These are phyloP conservation scores for Prunella vulgaris DNA, from an alignment of 257 asterid genomes.

Conservation along the genomic window DNA sequence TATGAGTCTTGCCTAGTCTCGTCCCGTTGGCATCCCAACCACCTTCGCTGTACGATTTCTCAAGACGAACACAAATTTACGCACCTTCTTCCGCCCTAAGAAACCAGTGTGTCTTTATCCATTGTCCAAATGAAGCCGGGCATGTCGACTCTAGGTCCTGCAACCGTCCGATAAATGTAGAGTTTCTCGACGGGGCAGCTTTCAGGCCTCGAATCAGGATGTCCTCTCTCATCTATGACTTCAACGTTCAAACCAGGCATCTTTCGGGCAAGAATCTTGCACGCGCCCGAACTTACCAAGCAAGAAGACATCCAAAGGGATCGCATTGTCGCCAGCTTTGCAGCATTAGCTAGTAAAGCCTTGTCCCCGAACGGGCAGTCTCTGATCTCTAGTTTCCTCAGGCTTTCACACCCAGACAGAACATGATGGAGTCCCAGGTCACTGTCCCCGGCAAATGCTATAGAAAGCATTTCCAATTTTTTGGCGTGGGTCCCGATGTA, in stretches of 20 bases:
- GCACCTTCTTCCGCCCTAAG: neutral
- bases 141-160: constrained; percentile 73
- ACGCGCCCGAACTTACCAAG: constrained; percentile 79
- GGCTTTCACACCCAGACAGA: constrained; percentile 74
- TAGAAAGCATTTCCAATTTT: constrained; percentile 82
- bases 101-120: constrained; percentile 32
- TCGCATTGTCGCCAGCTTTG: constrained; percentile 95
- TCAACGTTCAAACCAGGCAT: constrained; percentile 80
- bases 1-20: neutral
- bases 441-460: constrained; percentile 86
- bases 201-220: constrained; percentile 59
- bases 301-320: constrained; percentile 99
- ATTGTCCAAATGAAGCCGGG: constrained; percentile 73
- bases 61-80: neutral
- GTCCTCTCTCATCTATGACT: constrained; percentile 83
- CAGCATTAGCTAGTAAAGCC: constrained; percentile 82
- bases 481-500: constrained; percentile 68
- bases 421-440: constrained; percentile 83
- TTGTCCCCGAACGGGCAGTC: constrained; percentile 91
- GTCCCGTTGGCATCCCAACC: constrained; percentile 3
- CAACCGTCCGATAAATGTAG: constrained; percentile 66
- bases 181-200: constrained; percentile 68
- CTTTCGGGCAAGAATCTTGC: constrained; percentile 70
- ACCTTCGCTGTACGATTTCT: neutral
- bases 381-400: constrained; percentile 80